phyloP scores from a whole-genome alignment of 306 rosid species.

The Lagenaria siceraria region DNA sequence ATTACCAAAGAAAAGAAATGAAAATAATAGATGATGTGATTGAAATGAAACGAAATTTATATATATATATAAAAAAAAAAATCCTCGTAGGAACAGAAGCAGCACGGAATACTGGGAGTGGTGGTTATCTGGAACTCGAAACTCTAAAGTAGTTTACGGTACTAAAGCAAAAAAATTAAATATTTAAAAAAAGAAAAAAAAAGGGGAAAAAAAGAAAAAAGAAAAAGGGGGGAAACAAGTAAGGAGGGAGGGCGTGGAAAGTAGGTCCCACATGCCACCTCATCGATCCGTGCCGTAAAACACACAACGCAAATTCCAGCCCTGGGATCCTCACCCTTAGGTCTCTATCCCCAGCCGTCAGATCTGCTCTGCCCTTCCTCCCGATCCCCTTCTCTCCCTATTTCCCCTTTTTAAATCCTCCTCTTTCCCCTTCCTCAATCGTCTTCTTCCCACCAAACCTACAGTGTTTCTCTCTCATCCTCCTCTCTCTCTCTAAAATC shows the following conservation, averaged over 20 bases:
- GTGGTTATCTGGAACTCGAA: neutral
- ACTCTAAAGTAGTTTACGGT: too few relatives aligned
- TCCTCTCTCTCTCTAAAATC: neutral
- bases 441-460: conserved; percentile 16
- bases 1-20: neutral
- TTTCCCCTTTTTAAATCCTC: conserved; percentile 25
- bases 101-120: conserved; percentile 7
- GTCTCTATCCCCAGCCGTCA: conserved; percentile 25
- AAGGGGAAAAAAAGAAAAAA: neutral
- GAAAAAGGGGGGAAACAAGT: neutral
- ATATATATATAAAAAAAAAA: too few relatives aligned
- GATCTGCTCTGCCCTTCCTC: conserved; percentile 6
- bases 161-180: neutral
- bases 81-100: neutral
- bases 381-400: conserved; percentile 11
- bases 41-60: neutral
- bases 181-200: neutral
- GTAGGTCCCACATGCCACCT: conserved; percentile 13
- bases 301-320: neutral
- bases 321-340: conserved; percentile 11
- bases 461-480: conserved; percentile 6
- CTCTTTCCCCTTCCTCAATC: conserved; percentile 7
- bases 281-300: conserved; percentile 24
- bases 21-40: neutral
- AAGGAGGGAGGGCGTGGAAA: neutral